Evolutionary conservation across 163 green algal species (phyloP).

Genomic region (Volvox carteri): DNA sequence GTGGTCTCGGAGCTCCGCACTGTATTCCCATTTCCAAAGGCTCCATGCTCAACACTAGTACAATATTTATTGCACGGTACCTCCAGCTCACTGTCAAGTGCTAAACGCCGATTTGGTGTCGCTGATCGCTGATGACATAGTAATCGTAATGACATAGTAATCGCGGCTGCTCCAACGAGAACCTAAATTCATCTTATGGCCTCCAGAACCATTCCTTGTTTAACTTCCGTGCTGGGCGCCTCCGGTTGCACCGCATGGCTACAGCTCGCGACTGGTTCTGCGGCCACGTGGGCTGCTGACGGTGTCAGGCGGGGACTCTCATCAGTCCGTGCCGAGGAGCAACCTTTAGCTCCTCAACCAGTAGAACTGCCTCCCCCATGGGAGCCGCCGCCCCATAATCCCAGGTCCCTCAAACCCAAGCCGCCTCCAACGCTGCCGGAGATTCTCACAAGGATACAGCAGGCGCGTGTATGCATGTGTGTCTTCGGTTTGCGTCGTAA

Average conservation of each 20-base stretch:
- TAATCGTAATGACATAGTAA: too few relatives aligned
- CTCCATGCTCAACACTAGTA: too few relatives aligned
- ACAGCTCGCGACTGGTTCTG: background rate
- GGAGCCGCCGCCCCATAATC: slow-evolving; percentile 26
- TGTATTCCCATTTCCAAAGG: too few relatives aligned
- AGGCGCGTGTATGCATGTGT: slow-evolving; percentile 6
- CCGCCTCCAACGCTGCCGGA: background rate
- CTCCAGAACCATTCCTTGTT: background rate
- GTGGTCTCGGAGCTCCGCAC: too few relatives aligned
- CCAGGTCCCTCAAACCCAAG: background rate
- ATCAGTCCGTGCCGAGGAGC: background rate
- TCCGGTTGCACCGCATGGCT: background rate
- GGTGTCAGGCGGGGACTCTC: background rate
- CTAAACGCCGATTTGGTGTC: too few relatives aligned
- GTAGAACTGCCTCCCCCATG: background rate
- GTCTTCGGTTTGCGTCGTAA: too few relatives aligned
- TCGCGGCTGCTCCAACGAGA: too few relatives aligned
- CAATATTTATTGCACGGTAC: too few relatives aligned
- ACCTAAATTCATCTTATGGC: background rate
- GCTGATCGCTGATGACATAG: too few relatives aligned
- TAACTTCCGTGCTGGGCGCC: background rate
- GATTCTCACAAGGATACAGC: background rate
- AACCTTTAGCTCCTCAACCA: background rate
- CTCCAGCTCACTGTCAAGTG: too few relatives aligned
- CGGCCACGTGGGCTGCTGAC: background rate